These are phyloP conservation scores for Filobasidium wieringae DNA, from an alignment of 768 basidiomycete species.

Conservation along the genomic window DNA sequence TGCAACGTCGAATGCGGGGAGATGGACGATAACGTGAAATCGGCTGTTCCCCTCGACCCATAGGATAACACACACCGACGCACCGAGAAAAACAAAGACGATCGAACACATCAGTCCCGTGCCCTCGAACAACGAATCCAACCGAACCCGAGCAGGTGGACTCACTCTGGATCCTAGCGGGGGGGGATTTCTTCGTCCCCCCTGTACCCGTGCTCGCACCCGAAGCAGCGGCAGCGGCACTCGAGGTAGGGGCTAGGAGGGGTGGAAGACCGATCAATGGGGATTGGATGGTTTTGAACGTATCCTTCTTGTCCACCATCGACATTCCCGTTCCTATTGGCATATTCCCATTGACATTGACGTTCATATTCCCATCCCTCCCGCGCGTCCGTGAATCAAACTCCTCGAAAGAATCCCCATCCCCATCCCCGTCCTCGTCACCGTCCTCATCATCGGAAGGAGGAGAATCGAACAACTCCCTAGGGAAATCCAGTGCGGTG, in stretches of 20 bases:
- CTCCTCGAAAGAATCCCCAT: no score
- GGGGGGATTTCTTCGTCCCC: neutral
- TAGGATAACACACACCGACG: neutral
- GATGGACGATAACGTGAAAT: neutral
- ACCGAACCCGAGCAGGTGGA: neutral
- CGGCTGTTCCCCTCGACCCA: neutral
- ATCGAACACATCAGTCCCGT: no score
- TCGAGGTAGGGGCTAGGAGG: neutral
- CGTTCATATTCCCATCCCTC: no score
- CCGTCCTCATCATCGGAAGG: no score
- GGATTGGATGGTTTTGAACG: neutral
- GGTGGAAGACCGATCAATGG: constrained; percentile 8
- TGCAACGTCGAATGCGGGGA: neutral
- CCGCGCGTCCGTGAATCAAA: no score
- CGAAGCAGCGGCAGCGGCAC: neutral
- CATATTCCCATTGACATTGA: no score
- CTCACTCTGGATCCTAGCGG: neutral
- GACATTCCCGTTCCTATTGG: no score
- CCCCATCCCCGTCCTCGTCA: no score
- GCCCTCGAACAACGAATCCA: no score
- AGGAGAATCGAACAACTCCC: no score
- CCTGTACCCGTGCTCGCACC: neutral
- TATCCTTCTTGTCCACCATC: neutral
- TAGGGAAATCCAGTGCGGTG: no score
- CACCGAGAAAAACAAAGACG: neutral